phyloP scores from a whole-genome alignment of 345 rosid genomes.

The Reutealis trisperma region DNA sequence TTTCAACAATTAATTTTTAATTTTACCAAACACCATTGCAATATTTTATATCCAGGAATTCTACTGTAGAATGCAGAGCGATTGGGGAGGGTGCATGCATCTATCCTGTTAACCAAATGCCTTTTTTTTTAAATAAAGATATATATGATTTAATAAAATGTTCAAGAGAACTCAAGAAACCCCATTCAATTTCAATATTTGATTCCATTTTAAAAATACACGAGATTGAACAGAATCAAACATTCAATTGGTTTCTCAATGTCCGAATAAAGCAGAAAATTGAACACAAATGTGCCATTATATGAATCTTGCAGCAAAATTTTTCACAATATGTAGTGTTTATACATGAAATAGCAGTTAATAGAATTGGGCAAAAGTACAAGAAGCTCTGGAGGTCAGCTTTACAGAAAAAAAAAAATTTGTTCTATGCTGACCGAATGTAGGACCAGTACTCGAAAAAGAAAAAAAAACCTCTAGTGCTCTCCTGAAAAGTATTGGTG shows the following conservation, averaged over 20 bases:
- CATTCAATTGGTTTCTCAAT: neutral
- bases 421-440: constrained; percentile 30
- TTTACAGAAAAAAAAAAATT: constrained; percentile 19
- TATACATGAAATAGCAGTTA: constrained; percentile 40
- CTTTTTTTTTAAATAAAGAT: too few species aligned
- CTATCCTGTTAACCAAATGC: too few species aligned
- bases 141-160: too few species aligned
- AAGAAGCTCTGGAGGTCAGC: constrained; percentile 40
- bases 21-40: too few species aligned
- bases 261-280: constrained; percentile 9
- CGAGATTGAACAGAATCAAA: too few species aligned
- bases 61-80: too few species aligned
- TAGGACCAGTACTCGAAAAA: constrained; percentile 21
- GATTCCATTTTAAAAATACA: too few species aligned
- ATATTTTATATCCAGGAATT: too few species aligned
- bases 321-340: constrained; percentile 43
- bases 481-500: constrained; percentile 13
- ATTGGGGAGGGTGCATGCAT: too few species aligned
- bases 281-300: constrained; percentile 8
- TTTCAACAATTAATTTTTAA: too few species aligned
- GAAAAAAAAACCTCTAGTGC: constrained; percentile 22
- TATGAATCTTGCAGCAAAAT: constrained; percentile 43
- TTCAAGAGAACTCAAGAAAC: too few species aligned
- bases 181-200: too few species aligned
- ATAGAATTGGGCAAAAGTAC: constrained; percentile 36